Percentiles rank a stretch among this genome's conserved stretches.
Evolutionary conservation across 306 rosid genomes (phyloP).

Genomic region (Malus domestica): DNA sequence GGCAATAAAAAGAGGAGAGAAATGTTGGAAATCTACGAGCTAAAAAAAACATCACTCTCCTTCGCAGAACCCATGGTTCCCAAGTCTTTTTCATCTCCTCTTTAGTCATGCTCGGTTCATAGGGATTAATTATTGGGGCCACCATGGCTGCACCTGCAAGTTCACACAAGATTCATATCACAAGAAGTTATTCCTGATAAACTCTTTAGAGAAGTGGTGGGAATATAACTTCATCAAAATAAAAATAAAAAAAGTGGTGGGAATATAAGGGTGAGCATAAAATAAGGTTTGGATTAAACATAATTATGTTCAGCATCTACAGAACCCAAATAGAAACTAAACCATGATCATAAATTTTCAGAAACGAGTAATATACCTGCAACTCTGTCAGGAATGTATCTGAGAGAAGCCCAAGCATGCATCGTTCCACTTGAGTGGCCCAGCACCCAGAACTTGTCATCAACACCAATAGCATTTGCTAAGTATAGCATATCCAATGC

Average conservation of each 20-base stretch:
- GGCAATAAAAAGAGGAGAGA: conserved; percentile 57
- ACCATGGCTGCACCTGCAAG: conserved; percentile 79
- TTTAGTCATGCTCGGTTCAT: conserved; percentile 60
- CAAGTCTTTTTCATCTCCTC: conserved; percentile 74
- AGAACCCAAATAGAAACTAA: background rate
- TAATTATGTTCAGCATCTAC: background rate
- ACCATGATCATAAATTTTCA: background rate
- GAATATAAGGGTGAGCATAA: background rate
- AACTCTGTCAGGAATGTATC: conserved; percentile 76
- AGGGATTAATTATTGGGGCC: conserved; percentile 83
- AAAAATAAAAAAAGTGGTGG: too few relatives aligned
- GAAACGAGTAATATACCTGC: conserved; percentile 44
- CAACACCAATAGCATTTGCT: conserved; percentile 58
- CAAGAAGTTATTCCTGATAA: conserved; percentile 1
- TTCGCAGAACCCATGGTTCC: conserved; percentile 74
- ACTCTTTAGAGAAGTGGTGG: background rate
- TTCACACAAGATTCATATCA: conserved; percentile 20
- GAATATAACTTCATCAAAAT: background rate
- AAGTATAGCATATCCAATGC: conserved; percentile 73
- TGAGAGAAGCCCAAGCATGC: conserved; percentile 91
- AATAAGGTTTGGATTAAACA: background rate
- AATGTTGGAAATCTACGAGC: conserved; percentile 74
- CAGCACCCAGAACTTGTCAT: conserved; percentile 81
- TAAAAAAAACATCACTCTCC: conserved; percentile 53
- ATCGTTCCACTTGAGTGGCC: conserved; percentile 75